Evolutionary conservation across 108 stramenopile genomes (phyloP), one percentile per base, ranked within the genome.

Genomic region (Thalassiosira profunda): DNA sequence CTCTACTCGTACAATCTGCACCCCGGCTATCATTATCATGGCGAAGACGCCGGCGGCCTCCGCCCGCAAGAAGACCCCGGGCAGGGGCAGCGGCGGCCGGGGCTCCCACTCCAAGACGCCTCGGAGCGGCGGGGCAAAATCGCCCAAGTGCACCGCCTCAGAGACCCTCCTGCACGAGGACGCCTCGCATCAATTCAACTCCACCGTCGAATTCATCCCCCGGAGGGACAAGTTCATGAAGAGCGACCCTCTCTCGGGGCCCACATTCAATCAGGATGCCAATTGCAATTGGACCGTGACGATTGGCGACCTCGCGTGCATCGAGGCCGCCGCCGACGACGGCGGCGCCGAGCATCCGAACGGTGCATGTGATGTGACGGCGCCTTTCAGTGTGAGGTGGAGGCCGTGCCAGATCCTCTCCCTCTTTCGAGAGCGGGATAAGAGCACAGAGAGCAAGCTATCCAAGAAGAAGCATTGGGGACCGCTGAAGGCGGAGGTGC

Each of bases 321-420:
- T 55, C 45, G 15, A 67, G 35, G 25, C 18, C 17, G 17, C 45
- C 6, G 8, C 61, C 33, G 46, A 31, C 2, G 28, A 46, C 3
- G n/a, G 34, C 1, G 4, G 48, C 0, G 17, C 2, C 11, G 18
- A 44, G 0, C 28, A 34, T 4, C 49, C 38, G 42, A 28, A 18
- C 41, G 3, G 35, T 28, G 29, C 45, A 38, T 23, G 26, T 56
- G 12, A 44, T 23, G 14, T 37, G 51, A 12, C 23, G 41, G 47
- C 67, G 11, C 58, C 48, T 15, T 54, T 40, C 7, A n/a, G 23
- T 49, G 61, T 61, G 12, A 14, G 12, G 10, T 81, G 80, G 72
- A 58, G 47, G 33, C 83, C 86, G 15, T 67, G 70, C 21, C 86
- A 86, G 42, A 57, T 86, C 20, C 31, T 81, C 28, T 47, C 72